phyloP scores from a whole-genome alignment of 2,329 filamentous ascomycete species.

The Dothistroma septosporum region DNA sequence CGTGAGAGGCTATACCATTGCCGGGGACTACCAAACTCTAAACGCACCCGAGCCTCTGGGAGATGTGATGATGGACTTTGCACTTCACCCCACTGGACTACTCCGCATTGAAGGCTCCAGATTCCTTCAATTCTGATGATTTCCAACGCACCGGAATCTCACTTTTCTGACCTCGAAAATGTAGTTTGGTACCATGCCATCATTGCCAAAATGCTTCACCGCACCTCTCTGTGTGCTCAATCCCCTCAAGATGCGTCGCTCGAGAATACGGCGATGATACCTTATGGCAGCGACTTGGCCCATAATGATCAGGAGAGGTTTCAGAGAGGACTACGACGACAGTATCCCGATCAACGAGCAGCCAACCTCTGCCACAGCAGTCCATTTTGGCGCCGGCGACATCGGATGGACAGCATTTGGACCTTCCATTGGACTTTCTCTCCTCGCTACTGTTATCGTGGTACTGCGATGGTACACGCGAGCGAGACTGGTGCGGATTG shows the following conservation, averaged over 20 bases:
- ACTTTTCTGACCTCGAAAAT: neutral
- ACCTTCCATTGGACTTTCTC: constrained; percentile 31
- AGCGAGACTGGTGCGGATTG: constrained; percentile 28
- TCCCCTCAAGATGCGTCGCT: neutral
- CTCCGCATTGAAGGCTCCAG: neutral
- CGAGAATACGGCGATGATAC: neutral
- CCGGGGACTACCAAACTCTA: neutral
- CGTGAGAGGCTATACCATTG: neutral
- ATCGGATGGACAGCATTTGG: constrained; percentile 32
- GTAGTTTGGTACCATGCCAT: neutral
- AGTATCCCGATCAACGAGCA: constrained; percentile 2
- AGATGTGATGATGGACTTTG: neutral
- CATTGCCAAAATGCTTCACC: neutral
- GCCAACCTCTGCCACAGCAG: constrained; percentile 13
- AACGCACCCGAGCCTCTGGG: neutral
- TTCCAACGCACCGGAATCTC: neutral
- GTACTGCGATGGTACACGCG: constrained; percentile 35
- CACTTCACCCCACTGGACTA: neutral
- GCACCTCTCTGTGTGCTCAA: neutral
- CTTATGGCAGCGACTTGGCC: neutral
- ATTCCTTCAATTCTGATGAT: neutral
- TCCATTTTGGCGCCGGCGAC: constrained; percentile 23
- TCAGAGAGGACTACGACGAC: constrained; percentile 9
- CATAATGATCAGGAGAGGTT: constrained; percentile 1
- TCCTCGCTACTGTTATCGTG: constrained; percentile 33